These are phyloP conservation scores for Scutellaria minor DNA, from an alignment of 257 asterid species.

Conservation along the genomic window DNA sequence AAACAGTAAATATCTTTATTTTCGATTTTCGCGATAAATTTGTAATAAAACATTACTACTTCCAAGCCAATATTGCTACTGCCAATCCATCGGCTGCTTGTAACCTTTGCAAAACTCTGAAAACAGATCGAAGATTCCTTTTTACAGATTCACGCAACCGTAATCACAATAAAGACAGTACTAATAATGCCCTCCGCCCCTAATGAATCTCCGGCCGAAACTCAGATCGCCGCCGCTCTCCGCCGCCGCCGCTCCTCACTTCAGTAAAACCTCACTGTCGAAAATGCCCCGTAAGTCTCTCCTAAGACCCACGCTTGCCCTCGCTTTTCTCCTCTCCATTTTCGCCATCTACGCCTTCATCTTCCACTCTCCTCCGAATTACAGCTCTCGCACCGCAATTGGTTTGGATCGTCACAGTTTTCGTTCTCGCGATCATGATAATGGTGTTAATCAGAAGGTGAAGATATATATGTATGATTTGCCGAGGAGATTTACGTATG, in stretches of 20 bases:
- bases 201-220: slow-evolving; percentile 55
- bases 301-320: slow-evolving; percentile 60
- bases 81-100: slow-evolving; percentile 14
- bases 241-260: slow-evolving; percentile 29
- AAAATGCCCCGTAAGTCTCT: slow-evolving; percentile 69
- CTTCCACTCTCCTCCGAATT: slow-evolving; percentile 45
- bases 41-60: too few species aligned
- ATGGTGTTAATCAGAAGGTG: slow-evolving; percentile 29
- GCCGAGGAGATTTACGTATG: slow-evolving; percentile 86
- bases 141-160: slow-evolving; percentile 8
- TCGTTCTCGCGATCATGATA: background rate
- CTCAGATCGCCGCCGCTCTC: slow-evolving; percentile 51
- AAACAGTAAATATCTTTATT: too few species aligned
- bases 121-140: slow-evolving; percentile 9
- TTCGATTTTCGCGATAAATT: too few species aligned
- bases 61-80: background rate
- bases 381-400: slow-evolving; percentile 30
- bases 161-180: background rate
- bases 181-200: slow-evolving; percentile 29
- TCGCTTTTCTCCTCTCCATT: slow-evolving; percentile 52
- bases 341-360: slow-evolving; percentile 63
- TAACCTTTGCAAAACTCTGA: background rate
- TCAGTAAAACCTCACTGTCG: slow-evolving; percentile 27
- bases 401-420: slow-evolving; percentile 12
- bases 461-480: slow-evolving; percentile 75